Conservation (phyloP, 129 eudicot species). For the Chrysanthemum makinoi region DNA sequence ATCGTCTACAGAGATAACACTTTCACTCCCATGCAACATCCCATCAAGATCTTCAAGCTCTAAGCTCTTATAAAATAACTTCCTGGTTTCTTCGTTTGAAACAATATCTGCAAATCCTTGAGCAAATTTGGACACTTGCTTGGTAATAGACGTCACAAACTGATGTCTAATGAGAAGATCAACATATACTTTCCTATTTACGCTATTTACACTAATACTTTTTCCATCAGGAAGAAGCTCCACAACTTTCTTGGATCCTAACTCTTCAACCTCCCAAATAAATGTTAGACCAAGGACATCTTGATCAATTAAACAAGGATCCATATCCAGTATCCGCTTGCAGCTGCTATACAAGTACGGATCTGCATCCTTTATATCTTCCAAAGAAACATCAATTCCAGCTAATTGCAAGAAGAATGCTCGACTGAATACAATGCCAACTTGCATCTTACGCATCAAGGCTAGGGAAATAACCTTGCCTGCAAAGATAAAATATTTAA, state of each 20-base stretch:
- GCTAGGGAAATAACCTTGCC: conserved; percentile 86
- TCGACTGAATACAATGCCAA: conserved; percentile 76
- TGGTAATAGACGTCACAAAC: conserved; percentile 58
- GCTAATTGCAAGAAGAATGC: conserved; percentile 69
- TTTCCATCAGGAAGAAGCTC: conserved; percentile 72
- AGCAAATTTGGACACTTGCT: conserved; percentile 63
- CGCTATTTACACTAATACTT: conserved; percentile 64
- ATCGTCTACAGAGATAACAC: conserved; percentile 64
- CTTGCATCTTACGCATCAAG: conserved; percentile 82
- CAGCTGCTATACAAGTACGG: conserved; percentile 74
- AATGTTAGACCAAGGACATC: conserved; percentile 80
- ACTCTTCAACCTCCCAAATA: conserved; percentile 60
- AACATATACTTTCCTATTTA: conserved; percentile 65
- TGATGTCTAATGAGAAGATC: conserved; percentile 57
- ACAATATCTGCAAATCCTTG: conserved; percentile 73
- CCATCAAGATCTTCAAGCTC: conserved; percentile 75
- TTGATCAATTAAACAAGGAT: conserved; percentile 64
- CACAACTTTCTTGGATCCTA: conserved; percentile 67
- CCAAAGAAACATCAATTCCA: conserved; percentile 51
- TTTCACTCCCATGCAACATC: conserved; percentile 81
- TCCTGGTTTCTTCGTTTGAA: conserved; percentile 21
- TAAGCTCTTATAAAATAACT: conserved; percentile 54
- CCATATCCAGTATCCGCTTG: conserved; percentile 86
- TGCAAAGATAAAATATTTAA: conserved; percentile 63
- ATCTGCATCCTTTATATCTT: conserved; percentile 77